phyloP scores from a whole-genome alignment of 495 filamentous ascomycete species.

The Astrothelium subdiscretum region DNA sequence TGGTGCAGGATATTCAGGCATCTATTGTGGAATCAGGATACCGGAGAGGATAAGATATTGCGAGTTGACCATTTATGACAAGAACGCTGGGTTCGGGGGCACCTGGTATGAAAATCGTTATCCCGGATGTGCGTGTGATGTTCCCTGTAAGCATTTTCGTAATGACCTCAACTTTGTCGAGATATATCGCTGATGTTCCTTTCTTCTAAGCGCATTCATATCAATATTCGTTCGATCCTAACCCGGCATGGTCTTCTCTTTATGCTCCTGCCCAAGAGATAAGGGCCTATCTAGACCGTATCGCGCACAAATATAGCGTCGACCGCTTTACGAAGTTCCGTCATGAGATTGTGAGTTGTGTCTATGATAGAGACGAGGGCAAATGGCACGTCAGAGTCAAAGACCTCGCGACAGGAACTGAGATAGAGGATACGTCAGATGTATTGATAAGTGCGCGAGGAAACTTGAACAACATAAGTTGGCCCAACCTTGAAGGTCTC shows the following conservation, averaged over 20 bases:
- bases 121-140: conserved; percentile 47
- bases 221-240: conserved; percentile 27
- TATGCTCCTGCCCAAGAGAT: conserved; percentile 27
- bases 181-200: background rate
- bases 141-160: conserved; percentile 21
- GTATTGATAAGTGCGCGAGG: conserved; percentile 25
- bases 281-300: conserved; percentile 22
- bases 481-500: conserved; percentile 26
- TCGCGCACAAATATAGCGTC: conserved; percentile 24
- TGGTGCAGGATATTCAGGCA: conserved; percentile 55
- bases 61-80: conserved; percentile 60
- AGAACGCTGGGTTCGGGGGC: conserved; percentile 61
- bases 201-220: conserved; percentile 15
- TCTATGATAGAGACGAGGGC: conserved; percentile 17
- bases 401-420: conserved; percentile 16
- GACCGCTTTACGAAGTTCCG: conserved; percentile 26
- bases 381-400: conserved; percentile 25
- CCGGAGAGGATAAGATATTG: conserved; percentile 31
- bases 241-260: conserved; percentile 22
- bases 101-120: conserved; percentile 65
- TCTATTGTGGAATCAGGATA: conserved; percentile 49
- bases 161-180: background rate
- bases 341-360: conserved; percentile 20
- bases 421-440: conserved; percentile 17
- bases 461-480: conserved; percentile 23